phyloP scores from a whole-genome alignment of 202 grass and related monocot genomes.

The Carex sylvatica region DNA sequence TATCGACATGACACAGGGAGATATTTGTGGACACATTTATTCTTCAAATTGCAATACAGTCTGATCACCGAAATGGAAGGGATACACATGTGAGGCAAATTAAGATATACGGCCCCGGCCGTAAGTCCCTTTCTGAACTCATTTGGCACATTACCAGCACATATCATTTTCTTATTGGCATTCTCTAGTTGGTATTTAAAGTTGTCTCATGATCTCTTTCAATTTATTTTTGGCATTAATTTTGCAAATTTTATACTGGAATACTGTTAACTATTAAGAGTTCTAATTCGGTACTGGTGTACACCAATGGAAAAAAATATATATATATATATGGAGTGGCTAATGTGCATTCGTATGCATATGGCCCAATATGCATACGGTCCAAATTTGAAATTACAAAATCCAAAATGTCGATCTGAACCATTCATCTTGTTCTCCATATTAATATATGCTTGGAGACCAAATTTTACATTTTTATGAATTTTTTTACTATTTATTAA shows the following conservation, averaged over 20 bases:
- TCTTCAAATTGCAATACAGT: slow-evolving; percentile 79
- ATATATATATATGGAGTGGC: too few species aligned
- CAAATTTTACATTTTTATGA: too few species aligned
- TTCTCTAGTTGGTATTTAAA: slow-evolving; percentile 10
- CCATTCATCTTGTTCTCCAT: too few species aligned
- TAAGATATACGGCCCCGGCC: slow-evolving; percentile 80
- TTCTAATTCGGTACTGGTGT: background rate
- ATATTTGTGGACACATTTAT: slow-evolving; percentile 92
- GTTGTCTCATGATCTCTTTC: background rate
- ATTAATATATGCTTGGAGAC: too few species aligned
- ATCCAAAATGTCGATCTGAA: too few species aligned
- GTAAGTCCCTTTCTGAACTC: slow-evolving; percentile 41
- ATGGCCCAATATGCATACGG: too few species aligned
- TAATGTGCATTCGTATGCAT: too few species aligned
- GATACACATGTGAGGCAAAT: slow-evolving; percentile 87
- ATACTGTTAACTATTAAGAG: background rate
- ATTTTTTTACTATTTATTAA: too few species aligned
- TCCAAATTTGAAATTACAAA: too few species aligned
- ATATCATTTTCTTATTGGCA: background rate
- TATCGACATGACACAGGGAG: slow-evolving; percentile 50
- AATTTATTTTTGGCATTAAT: background rate
- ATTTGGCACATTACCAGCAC: background rate
- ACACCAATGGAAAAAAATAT: background rate
- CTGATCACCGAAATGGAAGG: slow-evolving; percentile 87
- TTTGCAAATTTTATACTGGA: background rate